Base-by-base conservation (phyloP, 23 red algal genomes). In the Gracilaria domingensis region DNA sequence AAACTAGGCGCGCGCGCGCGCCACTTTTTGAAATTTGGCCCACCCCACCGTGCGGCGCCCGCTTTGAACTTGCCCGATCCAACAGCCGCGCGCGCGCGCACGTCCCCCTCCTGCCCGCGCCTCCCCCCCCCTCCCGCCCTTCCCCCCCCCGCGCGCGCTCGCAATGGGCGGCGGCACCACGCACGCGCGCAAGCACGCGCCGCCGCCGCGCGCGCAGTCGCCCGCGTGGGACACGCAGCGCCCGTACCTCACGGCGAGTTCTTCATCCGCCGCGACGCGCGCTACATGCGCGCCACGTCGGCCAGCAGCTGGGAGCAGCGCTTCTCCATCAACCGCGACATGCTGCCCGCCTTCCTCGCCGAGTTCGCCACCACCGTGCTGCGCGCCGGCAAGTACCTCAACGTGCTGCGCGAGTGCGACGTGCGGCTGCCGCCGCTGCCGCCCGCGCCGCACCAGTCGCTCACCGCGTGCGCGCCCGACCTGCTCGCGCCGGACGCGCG, bases 311-410 rank as follows among this genome's bases (percentile, higher is more conserved):
- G 95, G 95, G 70, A 93, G 67, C 69, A 72, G 39, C 50, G 86
- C 30, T 91, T 82, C 48, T 47, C 83, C 28, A 73, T 96, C 24
- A 91, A 89, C 32, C 75, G 67, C 26, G 90, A 88, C 35, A 81
- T 81, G 70, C 34, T 96, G 23, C 95, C 95, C 8, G 47, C 58
- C n/a, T 89, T 96, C 90, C 78, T 96, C 12, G 36, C 55, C 14
- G 73, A 42, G 25, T 84, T 83, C 28, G 93, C 72, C 0, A 53
- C 61, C 76, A 84, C 51, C 30, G 83, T 90, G 0, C 88, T 95
- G 8, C 56, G 75, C 28, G 89, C 93, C 29, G 93, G 96, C 29
- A 98, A 98, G 84, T 95, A 93, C 73, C 80, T 86, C 3, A 72
- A 74, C 42, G 85, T 94, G 7, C 76, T 96, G 8, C 89, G 79